Base-by-base conservation (phyloP, 2,329 filamentous ascomycete species). In the Alternaria rosae region DNA sequence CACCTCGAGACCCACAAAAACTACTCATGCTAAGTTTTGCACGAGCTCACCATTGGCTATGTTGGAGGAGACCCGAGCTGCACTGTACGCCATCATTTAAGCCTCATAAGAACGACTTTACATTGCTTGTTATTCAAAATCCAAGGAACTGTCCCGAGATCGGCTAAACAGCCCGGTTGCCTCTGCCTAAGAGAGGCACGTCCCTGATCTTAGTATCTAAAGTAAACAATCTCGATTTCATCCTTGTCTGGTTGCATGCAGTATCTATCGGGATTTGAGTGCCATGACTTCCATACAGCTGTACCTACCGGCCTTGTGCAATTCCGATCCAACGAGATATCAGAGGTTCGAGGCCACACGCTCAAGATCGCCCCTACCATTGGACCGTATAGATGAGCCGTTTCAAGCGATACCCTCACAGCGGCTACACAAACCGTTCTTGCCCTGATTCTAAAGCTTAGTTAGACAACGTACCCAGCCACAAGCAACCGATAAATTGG, bases 401-500 rank as follows among this genome's bases (percentile, higher is more conserved):
- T 53, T 53, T 28, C 32, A 53, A 53, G 21, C 6, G 12, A 20
- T 20, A 15, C 32, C 35, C 25, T 44, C n/a, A 11, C n/a, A 15
- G 21, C 11, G 43, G 25, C 25, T 25, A 35, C 44, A 50, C 20
- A 25, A 4, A 26, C 38, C 2, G 47, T 28, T 2, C 4, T 21
- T 23, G 2, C 13, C 30, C n/a, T 13, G 20, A 41, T 4, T 13
- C 13, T 4, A 56, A 28, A 55, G n/a, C 15, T 50, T 48, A 44
- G 25, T 43, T 15, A 26, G 26, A 35, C 32, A 20, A 28, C 44
- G 17, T 20, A 43, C 44, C 32, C 48, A 2, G 43, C 25, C 17
- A 21, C 20, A 13, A 43, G 51, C 52, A 23, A 48, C 42, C 10
- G 32, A 55, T 59, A 55, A 30, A 59, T 59, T 59, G n/a, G 32